Evolutionary conservation across 129 eudicot species (phyloP).

Genomic region (Flaveria trinervia): DNA sequence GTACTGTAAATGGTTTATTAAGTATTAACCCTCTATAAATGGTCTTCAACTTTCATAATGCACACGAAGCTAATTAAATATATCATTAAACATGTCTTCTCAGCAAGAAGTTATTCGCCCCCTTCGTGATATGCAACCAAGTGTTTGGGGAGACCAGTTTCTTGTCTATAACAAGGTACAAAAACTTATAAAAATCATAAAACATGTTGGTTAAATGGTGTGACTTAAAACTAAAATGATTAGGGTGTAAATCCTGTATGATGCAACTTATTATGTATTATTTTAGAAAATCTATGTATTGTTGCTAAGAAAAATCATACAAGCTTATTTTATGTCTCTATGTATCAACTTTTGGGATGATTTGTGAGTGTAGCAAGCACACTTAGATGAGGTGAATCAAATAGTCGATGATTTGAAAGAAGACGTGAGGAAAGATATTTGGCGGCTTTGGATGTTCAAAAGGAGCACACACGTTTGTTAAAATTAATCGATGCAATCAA

Average conservation of each 20-base stretch:
- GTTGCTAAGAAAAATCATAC: no score
- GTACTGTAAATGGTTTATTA: no score
- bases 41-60: no score
- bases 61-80: neutral
- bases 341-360: neutral
- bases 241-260: no score
- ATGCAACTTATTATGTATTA: no score
- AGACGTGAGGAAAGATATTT: neutral
- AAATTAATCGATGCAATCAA: neutral
- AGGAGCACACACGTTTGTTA: neutral
- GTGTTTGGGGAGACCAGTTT: constrained; percentile 12
- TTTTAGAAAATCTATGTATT: no score
- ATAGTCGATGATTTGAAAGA: neutral
- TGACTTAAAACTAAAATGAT: no score
- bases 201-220: neutral
- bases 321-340: neutral
- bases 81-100: constrained; percentile 1
- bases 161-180: neutral
- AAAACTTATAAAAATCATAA: neutral
- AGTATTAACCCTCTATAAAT: no score
- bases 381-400: no score
- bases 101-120: neutral
- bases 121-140: neutral
- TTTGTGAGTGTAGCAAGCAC: neutral
- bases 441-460: neutral